Evolutionary conservation across 148 eudicot species (phyloP).

Genomic region (Pharnaceum exiguum): DNA sequence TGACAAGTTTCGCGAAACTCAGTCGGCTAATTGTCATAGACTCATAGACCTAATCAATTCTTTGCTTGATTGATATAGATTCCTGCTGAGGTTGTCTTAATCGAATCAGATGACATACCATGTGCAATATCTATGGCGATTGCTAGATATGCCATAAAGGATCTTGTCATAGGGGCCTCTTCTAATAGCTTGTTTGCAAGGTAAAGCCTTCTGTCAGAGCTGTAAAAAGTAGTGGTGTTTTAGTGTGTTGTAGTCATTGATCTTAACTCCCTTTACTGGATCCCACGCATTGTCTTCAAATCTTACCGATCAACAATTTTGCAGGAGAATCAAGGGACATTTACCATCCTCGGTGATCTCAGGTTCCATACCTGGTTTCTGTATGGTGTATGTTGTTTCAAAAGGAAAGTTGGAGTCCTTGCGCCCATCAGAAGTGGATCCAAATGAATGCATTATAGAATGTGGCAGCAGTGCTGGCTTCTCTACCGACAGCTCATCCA

Average conservation of each 20-base stretch:
- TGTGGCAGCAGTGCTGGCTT: conserved; percentile 39
- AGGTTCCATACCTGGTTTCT: conserved; percentile 55
- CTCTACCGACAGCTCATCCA: conserved; percentile 48
- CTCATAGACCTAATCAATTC: background rate
- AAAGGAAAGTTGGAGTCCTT: conserved; percentile 74
- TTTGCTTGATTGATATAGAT: conserved; percentile 39
- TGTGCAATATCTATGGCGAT: conserved; percentile 47
- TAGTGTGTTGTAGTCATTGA: background rate
- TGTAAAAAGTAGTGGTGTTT: background rate
- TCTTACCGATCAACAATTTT: conserved; percentile 3
- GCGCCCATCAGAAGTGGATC: conserved; percentile 55
- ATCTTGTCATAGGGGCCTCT: conserved; percentile 85
- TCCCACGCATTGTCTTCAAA: background rate
- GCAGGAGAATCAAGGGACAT: conserved; percentile 47
- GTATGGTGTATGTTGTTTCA: conserved; percentile 77
- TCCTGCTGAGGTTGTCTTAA: conserved; percentile 54
- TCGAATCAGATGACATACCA: conserved; percentile 69
- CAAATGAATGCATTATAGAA: conserved; percentile 30
- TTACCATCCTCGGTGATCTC: conserved; percentile 60
- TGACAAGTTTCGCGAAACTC: background rate
- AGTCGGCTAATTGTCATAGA: background rate
- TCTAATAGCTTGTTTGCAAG: conserved; percentile 71
- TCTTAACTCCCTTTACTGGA: background rate
- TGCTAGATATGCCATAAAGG: conserved; percentile 27
- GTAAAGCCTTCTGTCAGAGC: conserved; percentile 25